Percentiles rank a stretch among this genome's conserved stretches.
Evolutionary conservation across 1,284 basidiomycete species (phyloP).

Genomic region (Pyrrhoderma lamaoense): DNA sequence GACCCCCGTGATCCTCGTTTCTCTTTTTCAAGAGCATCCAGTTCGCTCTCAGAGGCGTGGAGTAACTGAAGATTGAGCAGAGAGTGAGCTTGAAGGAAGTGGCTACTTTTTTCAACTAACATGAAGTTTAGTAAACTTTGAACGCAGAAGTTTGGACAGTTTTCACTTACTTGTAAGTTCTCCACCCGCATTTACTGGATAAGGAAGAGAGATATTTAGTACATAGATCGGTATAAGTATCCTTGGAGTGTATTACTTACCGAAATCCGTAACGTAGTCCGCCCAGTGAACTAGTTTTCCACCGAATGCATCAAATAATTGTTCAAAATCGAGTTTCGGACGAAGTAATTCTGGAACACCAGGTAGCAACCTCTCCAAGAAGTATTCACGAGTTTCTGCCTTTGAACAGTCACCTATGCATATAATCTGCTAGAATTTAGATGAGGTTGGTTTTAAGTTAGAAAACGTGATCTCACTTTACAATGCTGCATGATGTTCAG

Average conservation of each 20-base stretch:
- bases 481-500: constrained; percentile 74
- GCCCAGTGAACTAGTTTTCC: constrained; percentile 77
- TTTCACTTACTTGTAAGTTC: constrained; percentile 27
- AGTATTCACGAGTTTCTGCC: constrained; percentile 58
- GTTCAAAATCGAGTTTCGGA: constrained; percentile 55
- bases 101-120: constrained; percentile 63
- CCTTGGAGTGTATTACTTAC: constrained; percentile 26
- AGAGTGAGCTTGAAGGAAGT: constrained; percentile 71
- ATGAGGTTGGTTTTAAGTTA: neutral
- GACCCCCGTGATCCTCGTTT: neutral
- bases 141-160: too few relatives aligned
- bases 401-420: constrained; percentile 74
- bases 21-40: constrained; percentile 27
- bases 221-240: neutral
- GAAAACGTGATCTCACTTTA: constrained; percentile 40
- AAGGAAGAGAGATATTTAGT: neutral
- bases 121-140: too few relatives aligned
- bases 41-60: constrained; percentile 53
- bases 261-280: constrained; percentile 68
- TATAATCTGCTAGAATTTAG: constrained; percentile 39
- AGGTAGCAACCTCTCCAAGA: constrained; percentile 52
- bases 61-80: constrained; percentile 69
- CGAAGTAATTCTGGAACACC: constrained; percentile 53
- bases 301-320: constrained; percentile 69
- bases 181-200: constrained; percentile 29